phyloP scores from a whole-genome alignment of 495 filamentous ascomycete species.

The Hypoxylon fuscum region DNA sequence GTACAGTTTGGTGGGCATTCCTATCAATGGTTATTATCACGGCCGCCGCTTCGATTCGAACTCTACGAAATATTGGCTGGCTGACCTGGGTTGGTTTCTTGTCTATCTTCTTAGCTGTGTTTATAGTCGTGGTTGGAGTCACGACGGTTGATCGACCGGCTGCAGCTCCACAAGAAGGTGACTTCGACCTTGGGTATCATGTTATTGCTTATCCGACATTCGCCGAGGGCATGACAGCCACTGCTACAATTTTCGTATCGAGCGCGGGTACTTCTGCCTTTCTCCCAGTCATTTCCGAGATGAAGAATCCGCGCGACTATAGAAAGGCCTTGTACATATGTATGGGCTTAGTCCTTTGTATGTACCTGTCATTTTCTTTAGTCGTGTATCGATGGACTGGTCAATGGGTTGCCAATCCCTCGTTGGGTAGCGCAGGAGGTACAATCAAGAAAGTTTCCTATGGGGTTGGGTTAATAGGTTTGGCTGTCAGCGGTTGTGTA shows the following conservation, averaged over 20 bases:
- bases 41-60: conserved; percentile 43
- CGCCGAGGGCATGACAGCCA: conserved; percentile 50
- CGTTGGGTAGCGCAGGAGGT: conserved; percentile 46
- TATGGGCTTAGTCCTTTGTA: conserved; percentile 44
- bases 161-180: conserved; percentile 37
- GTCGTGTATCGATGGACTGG: conserved; percentile 50
- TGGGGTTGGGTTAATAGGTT: conserved; percentile 44
- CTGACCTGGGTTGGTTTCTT: conserved; percentile 58
- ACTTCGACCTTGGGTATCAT: conserved; percentile 38
- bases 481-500: conserved; percentile 29
- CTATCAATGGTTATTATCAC: conserved; percentile 46
- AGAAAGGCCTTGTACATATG: conserved; percentile 44
- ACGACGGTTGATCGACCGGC: conserved; percentile 52
- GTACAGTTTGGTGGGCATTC: conserved; percentile 56
- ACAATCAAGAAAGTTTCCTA: conserved; percentile 50
- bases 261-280: conserved; percentile 37
- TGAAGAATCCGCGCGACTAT: conserved; percentile 46
- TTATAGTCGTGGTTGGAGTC: conserved; percentile 61
- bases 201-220: conserved; percentile 36
- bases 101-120: conserved; percentile 56
- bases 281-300: conserved; percentile 42
- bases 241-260: conserved; percentile 51
- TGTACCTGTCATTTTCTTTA: conserved; percentile 45
- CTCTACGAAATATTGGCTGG: conserved; percentile 56
- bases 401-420: conserved; percentile 47